Base-by-base conservation (phyloP, 805 yeast genomes). In the Ogataea wickerhamii region DNA sequence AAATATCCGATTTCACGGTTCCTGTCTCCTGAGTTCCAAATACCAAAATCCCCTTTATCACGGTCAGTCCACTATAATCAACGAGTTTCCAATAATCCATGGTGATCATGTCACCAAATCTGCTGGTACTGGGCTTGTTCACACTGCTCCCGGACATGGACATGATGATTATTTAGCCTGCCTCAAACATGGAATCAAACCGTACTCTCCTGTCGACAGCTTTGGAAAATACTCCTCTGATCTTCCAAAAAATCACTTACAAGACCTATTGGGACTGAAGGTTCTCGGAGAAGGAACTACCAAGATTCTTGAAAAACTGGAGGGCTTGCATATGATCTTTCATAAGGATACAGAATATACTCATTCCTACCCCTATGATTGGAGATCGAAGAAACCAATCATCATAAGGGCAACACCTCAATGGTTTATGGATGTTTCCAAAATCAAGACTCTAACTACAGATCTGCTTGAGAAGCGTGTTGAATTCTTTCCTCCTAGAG, bases 131-230 rank as follows among this genome's bases (percentile, higher is more conserved):
- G 99, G 98, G 2, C 64, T 93, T 11, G 99, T 93, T 1, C 99
- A 93, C 56, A 84, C 87, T 16, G 98, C 98, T 0, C 98, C 98
- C 2, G 98, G 97, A 0, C 98, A 93, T 58, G 99, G 99, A 52
- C 76, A 80, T 52, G 98, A 93, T 49, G 99, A 93, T 66, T 89
- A 86, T 56, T 53, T 81, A 6, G 70, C 82, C 24, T 91, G 95
- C 23, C 59, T 73, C 40, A 60, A 67, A 17, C 63, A 82, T 44
- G 69, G 68, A 0, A 68, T 93, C 17, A 66, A 61, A 7, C 76
- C 86, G 0, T 74, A 67, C 43, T 87, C 96, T 0, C 87, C 93
- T 0, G 94, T 93, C 2, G 87, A 93, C 55, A 74, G 73, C 40
- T 61, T 66, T 37, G 98, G 98, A 1, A 68, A 69, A 44, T 87